Base-by-base conservation (phyloP, 768 basidiomycete genomes). In the Phaeotremella skinneri region DNA sequence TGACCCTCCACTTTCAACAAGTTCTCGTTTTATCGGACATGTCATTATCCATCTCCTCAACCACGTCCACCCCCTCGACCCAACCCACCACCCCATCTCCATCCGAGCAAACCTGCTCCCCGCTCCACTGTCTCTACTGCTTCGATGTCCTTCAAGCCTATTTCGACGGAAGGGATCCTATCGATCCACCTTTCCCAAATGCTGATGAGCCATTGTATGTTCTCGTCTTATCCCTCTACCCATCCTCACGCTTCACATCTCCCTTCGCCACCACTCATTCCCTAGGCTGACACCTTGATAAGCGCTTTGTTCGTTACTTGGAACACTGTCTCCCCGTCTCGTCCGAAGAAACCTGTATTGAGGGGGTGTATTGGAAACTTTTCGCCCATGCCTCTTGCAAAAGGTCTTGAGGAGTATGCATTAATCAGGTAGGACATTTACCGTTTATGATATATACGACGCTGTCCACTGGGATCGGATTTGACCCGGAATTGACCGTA, bases 261-360 rank as follows among this genome's bases (percentile, higher is more conserved):
- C 26, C 61, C 30, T 54, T 23, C 42, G 41, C 55, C 48, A 49
- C 54, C 3, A 30, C 13, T 50, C 39, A 43, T 30, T 23, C 21
- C 16, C 17, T 52, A n/a, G 23, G 41, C 23, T 43, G 39, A 26
- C 20, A 17, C n/a, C n/a, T 16, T 57, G 17, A 43, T 3, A 63
- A 91, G 91, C 78, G 91, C 93, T 13, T 81, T 99, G 55, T 99
- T 99, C 77, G 91, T 98, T 30, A 98, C 94, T 4, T 99, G 93
- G 93, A 92, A 91, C 78, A 87, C 84, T 45, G 83, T 82, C 59
- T 81, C 83, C 30, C 81, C 81, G 57, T 84, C 83, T 56, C 69
- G 61, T 32, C 79, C 84, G 2, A 62, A 64, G n/a, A 66, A 70
- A 49, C 59, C 62, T 7, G 39, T 83, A 58, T 80, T 99, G 61